Conservation (phyloP, 257 asterid genomes). For the Primulina eburnea region DNA sequence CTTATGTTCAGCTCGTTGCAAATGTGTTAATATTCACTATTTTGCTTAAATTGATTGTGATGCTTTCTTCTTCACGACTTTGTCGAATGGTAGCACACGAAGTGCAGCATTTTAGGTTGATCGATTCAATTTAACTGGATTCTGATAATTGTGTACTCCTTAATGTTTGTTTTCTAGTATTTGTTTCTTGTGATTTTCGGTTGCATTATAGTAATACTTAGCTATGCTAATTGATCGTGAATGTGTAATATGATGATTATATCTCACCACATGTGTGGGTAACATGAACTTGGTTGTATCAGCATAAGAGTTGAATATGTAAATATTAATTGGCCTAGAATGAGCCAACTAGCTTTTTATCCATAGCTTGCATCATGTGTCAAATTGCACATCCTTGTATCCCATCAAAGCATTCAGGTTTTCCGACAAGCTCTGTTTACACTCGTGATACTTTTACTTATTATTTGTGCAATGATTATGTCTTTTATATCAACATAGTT, state of each 20-base stretch:
- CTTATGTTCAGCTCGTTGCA: slow-evolving; percentile 11
- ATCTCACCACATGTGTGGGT: background rate
- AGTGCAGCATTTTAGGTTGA: background rate
- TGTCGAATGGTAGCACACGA: background rate
- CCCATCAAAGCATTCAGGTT: background rate
- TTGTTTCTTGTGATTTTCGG: background rate
- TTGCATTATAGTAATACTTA: background rate
- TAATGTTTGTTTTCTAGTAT: background rate
- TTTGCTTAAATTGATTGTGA: slow-evolving; percentile 7
- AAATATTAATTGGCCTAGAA: background rate
- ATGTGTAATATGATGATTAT: slow-evolving; percentile 8
- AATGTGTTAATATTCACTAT: background rate
- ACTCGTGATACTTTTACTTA: too few species aligned
- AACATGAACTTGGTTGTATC: background rate
- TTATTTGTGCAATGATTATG: too few species aligned
- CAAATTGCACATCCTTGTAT: background rate
- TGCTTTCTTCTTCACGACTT: slow-evolving; percentile 6
- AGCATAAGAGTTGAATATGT: background rate
- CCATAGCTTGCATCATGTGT: background rate
- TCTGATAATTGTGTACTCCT: background rate
- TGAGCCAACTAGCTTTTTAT: background rate
- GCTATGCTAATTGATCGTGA: background rate
- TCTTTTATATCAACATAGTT: background rate
- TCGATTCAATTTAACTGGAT: background rate
- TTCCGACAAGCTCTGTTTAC: background rate